Base-by-base conservation (phyloP, 1,284 basidiomycete genomes). In the Irpex lacteus region DNA sequence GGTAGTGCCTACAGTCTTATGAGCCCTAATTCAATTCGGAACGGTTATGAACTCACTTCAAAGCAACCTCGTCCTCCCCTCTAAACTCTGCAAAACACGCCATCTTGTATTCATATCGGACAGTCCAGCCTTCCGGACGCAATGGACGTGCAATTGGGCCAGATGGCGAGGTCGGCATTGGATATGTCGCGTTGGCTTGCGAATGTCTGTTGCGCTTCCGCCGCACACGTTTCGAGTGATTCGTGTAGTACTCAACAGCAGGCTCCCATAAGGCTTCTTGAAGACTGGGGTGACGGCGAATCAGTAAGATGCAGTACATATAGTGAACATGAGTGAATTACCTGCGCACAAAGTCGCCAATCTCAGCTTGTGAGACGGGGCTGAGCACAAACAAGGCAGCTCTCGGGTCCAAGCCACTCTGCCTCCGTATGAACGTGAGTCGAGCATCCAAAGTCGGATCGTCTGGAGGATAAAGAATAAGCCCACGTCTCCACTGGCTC, bases 71-170 rank as follows among this genome's bases (percentile, higher is more conserved):
- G 66, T 92, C 86, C 73, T 98, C 96, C 18, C 93, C 89, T 61
- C 95, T 80, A 70, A 98, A 92, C 76, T 99, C 97, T 0, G 96
- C 95, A 75, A 98, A 98, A 68, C 93, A 92, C 0, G 91, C 97
- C 81, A 97, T 91, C 78, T 98, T 99, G 81, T 95, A 98, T 74
- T 98, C 95, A 72, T 97, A 96, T 19, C 97, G 82, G n/a, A 97
- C 94, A 0, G 89, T 92, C 96, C 97, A 98, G 0, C 97, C 96
- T 75, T 95, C 91, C 0, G 91, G 84, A 15, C 90, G 81, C 5
- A 98, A 77, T 1, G 90, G 87, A 26, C 89, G 82, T 2, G 82
- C 71, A 32, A 70, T 77, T 9, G 81, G 73, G 57, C 77, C 82
- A 18, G 83, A 65, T 19, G 82, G 75, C 60, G 81, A 73, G 63